Base-by-base conservation (phyloP, 495 filamentous ascomycete genomes). In the Neurospora sp. region DNA sequence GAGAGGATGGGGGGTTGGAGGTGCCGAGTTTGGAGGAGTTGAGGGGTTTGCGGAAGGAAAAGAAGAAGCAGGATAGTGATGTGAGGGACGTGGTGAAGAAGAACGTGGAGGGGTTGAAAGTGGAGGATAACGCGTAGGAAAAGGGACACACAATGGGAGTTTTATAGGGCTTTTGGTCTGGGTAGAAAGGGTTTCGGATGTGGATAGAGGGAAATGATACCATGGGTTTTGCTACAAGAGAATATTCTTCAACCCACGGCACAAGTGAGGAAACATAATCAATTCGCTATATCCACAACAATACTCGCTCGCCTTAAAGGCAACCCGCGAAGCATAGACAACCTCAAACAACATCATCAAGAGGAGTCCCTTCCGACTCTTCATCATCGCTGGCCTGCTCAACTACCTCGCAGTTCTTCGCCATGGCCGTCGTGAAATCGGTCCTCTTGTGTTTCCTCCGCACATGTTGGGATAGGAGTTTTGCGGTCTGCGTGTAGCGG, bases 1-100 rank as follows among this genome's bases (percentile, higher is more conserved):
- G 31, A 31, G 31, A 82, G 83, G 38, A 87, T 14, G 83, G 83
- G n/a, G 83, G 84, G 72, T 77, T 91, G 18, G 23, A 8, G 41
- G 85, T 90, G 0, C 83, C 87, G 42, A 78, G 80, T 16, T 73
- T 87, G 27, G 83, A 84, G 11, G 83, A 84, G 72, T 78, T 91
- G 23, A 84, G 79, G 78, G 84, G 79, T 44, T 85, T 82, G 84
- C 86, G 84, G 74, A 86, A 66, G 54, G 54, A 37, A 4, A 35
- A 35, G 35, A 27, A 54, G 2, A 35, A 18, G 3, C 23, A 18
- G 12, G 6, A 9, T 6, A 6, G 9, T 6, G 6, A 5, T 12
- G 27, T 38, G 37, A 8, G 6, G 6, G 69, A 20, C 3, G 2
- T 44, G 9, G 20, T 54, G 23, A 60, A 44, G 31, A 66, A 35